A percentile compares a stretch with the other conserved stretches of the same genome.
phyloP scores from a whole-genome alignment of 2,329 filamentous ascomycete species.

The Hypoxylon sp. region DNA sequence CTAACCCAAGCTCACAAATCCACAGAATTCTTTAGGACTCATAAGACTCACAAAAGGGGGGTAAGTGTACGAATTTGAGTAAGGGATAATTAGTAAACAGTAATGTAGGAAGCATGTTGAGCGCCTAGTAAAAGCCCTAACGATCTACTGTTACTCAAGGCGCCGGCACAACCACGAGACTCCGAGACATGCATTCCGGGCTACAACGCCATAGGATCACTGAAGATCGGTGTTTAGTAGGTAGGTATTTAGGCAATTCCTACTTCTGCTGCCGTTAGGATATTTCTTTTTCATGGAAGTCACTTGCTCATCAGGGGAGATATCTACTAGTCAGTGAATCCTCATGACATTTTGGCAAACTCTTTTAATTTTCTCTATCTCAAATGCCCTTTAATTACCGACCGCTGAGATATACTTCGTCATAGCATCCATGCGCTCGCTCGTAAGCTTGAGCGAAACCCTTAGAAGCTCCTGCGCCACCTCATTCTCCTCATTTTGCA shows the following conservation, averaged over 20 bases:
- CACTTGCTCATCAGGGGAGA: too few species aligned
- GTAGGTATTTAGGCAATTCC: background rate
- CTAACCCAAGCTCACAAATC: too few species aligned
- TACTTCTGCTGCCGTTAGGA: background rate
- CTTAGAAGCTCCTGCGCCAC: conserved; percentile 87
- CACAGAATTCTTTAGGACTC: too few species aligned
- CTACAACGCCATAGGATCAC: background rate
- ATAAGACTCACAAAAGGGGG: too few species aligned
- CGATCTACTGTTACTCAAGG: conserved; percentile 2
- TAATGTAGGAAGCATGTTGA: too few species aligned
- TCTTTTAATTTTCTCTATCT: conserved; percentile 10
- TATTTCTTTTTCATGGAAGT: background rate
- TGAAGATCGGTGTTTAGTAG: background rate
- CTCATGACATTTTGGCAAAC: background rate
- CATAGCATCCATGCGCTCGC: conserved; percentile 86
- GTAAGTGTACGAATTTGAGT: background rate
- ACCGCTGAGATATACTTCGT: conserved; percentile 66
- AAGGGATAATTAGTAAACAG: background rate
- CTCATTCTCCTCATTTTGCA: conserved; percentile 81
- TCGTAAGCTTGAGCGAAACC: conserved; percentile 93
- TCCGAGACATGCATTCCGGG: conserved; percentile 7
- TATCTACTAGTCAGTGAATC: background rate
- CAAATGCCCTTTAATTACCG: conserved; percentile 52
- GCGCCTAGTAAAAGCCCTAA: background rate
- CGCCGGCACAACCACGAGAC: background rate